These are phyloP conservation scores for Penicillium sp. DNA, from an alignment of 2,329 filamentous ascomycete species.

Conservation along the genomic window DNA sequence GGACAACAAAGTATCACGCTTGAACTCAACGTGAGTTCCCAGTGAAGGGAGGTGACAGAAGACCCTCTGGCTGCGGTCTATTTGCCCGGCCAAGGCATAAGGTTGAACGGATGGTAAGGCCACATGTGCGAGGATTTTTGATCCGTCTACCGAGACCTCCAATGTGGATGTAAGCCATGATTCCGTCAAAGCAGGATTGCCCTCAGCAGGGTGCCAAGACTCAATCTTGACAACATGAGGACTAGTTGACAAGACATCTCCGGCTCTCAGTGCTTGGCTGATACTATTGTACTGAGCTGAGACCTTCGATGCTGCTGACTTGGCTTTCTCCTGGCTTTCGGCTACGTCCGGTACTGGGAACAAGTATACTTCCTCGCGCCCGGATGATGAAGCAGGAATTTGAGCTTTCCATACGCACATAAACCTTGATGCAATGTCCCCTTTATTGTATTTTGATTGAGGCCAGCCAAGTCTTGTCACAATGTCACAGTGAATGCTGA, in stretches of 20 bases:
- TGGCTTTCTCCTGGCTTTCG: constrained; percentile 1
- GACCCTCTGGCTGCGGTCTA: constrained; percentile 25
- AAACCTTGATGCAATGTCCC: background rate
- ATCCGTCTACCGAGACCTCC: constrained; percentile 30
- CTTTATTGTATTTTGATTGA: background rate
- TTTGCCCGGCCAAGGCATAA: constrained; percentile 15
- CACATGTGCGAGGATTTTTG: constrained; percentile 31
- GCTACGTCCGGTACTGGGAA: constrained; percentile 11
- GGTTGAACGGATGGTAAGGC: constrained; percentile 20
- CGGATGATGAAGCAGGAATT: background rate
- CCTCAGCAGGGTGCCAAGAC: constrained; percentile 23
- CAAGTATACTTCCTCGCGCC: constrained; percentile 12
- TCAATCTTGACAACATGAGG: constrained; percentile 18
- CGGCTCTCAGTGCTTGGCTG: constrained; percentile 26
- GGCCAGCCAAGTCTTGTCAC: constrained; percentile 26
- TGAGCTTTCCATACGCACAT: constrained; percentile 31
- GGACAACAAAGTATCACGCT: constrained; percentile 36
- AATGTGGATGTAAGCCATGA: constrained; percentile 23
- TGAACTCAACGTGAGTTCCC: constrained; percentile 38
- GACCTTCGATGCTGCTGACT: constrained; percentile 27
- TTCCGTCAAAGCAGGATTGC: constrained; percentile 14
- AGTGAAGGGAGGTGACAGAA: constrained; percentile 39
- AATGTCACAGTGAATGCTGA: constrained; percentile 39
- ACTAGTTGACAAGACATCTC: constrained; percentile 1
- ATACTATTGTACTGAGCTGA: constrained; percentile 31